phyloP scores from a whole-genome alignment of 2,329 filamentous ascomycete species.

The Byssothecium circinans region DNA sequence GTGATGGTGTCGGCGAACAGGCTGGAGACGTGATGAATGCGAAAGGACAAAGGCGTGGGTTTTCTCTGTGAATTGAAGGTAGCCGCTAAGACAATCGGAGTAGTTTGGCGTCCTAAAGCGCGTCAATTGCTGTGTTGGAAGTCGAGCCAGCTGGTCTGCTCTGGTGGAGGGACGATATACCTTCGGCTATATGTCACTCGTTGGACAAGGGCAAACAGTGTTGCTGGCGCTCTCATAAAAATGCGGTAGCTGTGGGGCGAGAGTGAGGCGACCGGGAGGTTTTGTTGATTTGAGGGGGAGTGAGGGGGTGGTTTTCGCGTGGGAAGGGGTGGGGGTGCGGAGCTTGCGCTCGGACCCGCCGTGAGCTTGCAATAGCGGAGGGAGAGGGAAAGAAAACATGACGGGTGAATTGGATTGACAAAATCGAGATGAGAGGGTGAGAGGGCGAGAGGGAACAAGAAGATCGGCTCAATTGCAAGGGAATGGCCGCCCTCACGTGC shows the following conservation, averaged over 20 bases:
- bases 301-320: background rate
- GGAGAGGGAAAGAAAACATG: too few relatives aligned
- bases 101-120: slow-evolving; percentile 2
- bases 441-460: too few relatives aligned
- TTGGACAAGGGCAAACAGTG: slow-evolving; percentile 4
- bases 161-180: background rate
- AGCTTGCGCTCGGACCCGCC: slow-evolving; percentile 1
- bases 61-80: slow-evolving; percentile 1
- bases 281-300: background rate
- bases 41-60: background rate
- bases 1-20: slow-evolving; percentile 6
- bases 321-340: slow-evolving; percentile 4
- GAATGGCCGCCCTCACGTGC: too few relatives aligned
- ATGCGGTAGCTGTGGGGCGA: background rate
- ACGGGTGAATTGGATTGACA: too few relatives aligned
- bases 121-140: slow-evolving; percentile 6
- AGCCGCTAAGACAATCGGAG: slow-evolving; percentile 6
- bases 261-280: too few relatives aligned
- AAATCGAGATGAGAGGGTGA: background rate
- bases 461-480: too few relatives aligned
- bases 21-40: slow-evolving; percentile 1
- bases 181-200: background rate
- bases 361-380: background rate
- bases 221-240: slow-evolving; percentile 15
- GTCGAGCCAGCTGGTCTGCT: slow-evolving; percentile 7